Conservation (phyloP, 306 rosid genomes). For the Leucaena leucocephala region DNA sequence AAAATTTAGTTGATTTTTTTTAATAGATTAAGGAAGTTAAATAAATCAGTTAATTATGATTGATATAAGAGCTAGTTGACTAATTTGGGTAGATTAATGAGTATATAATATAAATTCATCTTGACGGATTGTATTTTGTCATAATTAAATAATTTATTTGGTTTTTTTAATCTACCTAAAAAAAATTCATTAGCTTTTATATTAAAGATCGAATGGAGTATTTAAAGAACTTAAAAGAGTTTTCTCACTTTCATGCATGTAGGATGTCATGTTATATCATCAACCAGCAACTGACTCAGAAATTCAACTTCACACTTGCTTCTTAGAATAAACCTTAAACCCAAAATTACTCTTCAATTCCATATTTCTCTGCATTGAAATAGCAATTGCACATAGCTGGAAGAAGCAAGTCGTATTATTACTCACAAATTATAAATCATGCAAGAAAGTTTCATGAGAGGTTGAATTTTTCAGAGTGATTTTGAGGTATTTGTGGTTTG, state of each 20-base stretch:
- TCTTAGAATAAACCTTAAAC: not conserved
- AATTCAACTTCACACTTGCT: not conserved
- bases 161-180: no score
- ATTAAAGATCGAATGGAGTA: not conserved
- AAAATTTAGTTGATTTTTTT: no score
- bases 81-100: no score
- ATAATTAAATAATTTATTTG: no score
- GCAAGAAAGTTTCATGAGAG: not conserved
- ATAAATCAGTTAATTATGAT: no score
- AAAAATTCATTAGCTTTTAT: no score
- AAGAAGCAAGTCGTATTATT: not conserved
- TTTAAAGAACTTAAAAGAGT: not conserved
- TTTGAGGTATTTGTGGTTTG: constrained; percentile 18
- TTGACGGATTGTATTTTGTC: no score
- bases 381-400: not conserved
- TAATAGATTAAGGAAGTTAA: no score
- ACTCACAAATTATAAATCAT: not conserved
- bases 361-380: not conserved
- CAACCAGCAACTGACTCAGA: not conserved
- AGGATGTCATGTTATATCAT: not conserved
- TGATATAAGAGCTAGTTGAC: no score
- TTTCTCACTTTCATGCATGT: not conserved
- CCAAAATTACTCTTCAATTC: not conserved
- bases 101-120: no score
- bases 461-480: not conserved